A percentile compares a stretch with the other conserved stretches of the same genome.
These are phyloP conservation scores for Solanum commersonii DNA, from an alignment of 257 asterid genomes.

Conservation along the genomic window DNA sequence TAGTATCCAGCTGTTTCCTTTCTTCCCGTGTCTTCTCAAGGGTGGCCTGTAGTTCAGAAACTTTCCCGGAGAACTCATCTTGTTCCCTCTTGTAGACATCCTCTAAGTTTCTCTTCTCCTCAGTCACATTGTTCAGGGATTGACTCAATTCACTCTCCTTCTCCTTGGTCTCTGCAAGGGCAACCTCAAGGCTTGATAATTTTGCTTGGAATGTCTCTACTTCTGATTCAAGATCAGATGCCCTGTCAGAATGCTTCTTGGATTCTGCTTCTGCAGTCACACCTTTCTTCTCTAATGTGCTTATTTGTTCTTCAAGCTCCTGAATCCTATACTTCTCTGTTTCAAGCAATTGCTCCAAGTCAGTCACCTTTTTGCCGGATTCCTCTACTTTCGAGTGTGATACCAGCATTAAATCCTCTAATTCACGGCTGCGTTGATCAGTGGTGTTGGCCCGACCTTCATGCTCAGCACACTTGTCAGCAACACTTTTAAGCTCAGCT, in stretches of 20 bases:
- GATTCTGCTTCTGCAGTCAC: conserved; percentile 43
- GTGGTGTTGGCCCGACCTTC: conserved; percentile 53
- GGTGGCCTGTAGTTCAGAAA: conserved; percentile 33
- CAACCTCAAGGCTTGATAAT: conserved; percentile 59
- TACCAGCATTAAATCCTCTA: conserved; percentile 55
- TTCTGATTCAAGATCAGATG: conserved; percentile 58
- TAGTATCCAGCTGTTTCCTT: conserved; percentile 36
- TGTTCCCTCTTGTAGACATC: conserved; percentile 21
- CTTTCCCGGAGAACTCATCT: conserved; percentile 37
- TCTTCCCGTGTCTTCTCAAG: conserved; percentile 41
- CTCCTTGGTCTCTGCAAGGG: conserved; percentile 46
- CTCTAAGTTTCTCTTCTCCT: conserved; percentile 56
- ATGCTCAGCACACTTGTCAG: conserved; percentile 47
- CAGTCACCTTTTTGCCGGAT: conserved; percentile 41
- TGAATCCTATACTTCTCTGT: conserved; percentile 62
- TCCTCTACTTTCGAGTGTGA: conserved; percentile 65
- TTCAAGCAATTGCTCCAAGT: conserved; percentile 68
- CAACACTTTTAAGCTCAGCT: conserved; percentile 41
- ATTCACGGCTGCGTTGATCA: conserved; percentile 63
- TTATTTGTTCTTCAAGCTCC: conserved; percentile 82
- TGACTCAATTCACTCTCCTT: conserved; percentile 53
- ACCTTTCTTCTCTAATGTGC: conserved; percentile 41
- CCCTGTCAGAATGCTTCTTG: conserved; percentile 28
- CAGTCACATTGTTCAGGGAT: conserved; percentile 27
- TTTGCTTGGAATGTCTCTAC: conserved; percentile 45